phyloP scores from a whole-genome alignment of 371 early-diverging fungal species.

The Fennellomyces sp. region DNA sequence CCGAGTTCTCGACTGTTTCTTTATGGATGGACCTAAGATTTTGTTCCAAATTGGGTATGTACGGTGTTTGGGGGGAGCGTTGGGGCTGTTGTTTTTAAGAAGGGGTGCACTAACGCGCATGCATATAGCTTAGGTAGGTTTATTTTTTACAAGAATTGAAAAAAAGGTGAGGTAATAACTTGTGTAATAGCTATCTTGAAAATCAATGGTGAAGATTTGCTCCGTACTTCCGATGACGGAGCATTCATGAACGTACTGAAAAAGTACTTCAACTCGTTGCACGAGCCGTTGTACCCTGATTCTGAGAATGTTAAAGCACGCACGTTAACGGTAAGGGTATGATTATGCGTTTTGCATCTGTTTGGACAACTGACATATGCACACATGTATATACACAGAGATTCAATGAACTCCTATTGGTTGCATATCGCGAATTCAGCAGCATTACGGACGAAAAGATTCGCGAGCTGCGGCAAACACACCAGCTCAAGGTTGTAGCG shows the following conservation, averaged over 20 bases:
- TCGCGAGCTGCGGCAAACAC: conserved; percentile 79
- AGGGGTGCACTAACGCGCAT: not conserved
- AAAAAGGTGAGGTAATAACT: not conserved
- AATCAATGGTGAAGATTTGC: conserved; percentile 86
- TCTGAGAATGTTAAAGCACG: conserved; percentile 50
- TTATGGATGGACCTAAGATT: conserved; percentile 92
- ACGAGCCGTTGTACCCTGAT: conserved; percentile 64
- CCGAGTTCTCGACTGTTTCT: conserved; percentile 92
- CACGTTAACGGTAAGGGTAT: conserved; percentile 53
- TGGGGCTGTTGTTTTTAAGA: too few relatives aligned
- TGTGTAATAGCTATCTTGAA: conserved; percentile 78
- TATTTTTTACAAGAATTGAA: not conserved
- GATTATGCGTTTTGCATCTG: too few relatives aligned
- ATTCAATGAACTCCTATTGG: conserved; percentile 89
- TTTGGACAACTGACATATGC: too few relatives aligned
- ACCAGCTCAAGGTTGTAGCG: conserved; percentile 92
- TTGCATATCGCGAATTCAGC: conserved; percentile 92
- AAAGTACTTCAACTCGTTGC: conserved; percentile 72
- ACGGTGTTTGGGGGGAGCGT: too few relatives aligned
- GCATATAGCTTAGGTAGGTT: conserved; percentile 76
- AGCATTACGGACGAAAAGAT: conserved; percentile 79
- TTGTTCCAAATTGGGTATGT: conserved; percentile 89
- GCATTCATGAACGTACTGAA: conserved; percentile 84
- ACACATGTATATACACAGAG: conserved; percentile 40
- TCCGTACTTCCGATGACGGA: conserved; percentile 90